Evolutionary conservation across 768 basidiomycete species (phyloP), one percentile per base, ranked within the genome.

Genomic region (Leccinum subtestaceum): DNA sequence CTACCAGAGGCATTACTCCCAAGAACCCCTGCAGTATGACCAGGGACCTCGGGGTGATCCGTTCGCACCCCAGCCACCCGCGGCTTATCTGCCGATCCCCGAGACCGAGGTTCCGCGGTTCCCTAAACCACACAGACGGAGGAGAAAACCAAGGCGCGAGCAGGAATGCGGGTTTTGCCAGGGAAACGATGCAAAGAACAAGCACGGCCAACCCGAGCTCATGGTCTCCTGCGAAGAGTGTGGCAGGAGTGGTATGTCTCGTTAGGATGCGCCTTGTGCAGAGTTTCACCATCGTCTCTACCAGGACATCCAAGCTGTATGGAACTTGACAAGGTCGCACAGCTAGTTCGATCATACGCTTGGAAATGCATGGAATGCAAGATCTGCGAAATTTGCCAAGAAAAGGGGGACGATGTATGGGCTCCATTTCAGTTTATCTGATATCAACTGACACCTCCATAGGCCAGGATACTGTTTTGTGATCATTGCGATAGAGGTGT

Each of bases 331-430:
- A 77, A 80, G 53, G 78, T 90, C 52, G 80, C 80, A 17, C 80
- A 85, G 43, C 77, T 80, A n/a, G 77, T 95, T 53, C 78, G 80
- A 57, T 78, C 80, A 27, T 95, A 95, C 70, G 77, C 81, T 15
- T 98, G 95, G 95, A 83, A 83, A 60, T 98, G 95, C 70, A 81
- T 86, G 36, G 92, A 95, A 63, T 97, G 95, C 78, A 97, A 96
- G 78, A 86, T 78, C 58, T 98, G 95, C 71, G 92, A 95, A 75
- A 77, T 93, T 57, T 98, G 95, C 70, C 75, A 81, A 48, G 77
- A 85, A 66, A 94, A 95, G 69, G 92, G 90, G 21, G 89, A 93
- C 73, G 93, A 95, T 74, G 95, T 96, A 75, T 75, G 93, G 78
- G 3, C 31, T 45, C 27, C 54, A 53, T 61, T 60, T 34, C 34